Conservation (phyloP, 2,329 filamentous ascomycete species). For the Alternaria ethzedia region DNA sequence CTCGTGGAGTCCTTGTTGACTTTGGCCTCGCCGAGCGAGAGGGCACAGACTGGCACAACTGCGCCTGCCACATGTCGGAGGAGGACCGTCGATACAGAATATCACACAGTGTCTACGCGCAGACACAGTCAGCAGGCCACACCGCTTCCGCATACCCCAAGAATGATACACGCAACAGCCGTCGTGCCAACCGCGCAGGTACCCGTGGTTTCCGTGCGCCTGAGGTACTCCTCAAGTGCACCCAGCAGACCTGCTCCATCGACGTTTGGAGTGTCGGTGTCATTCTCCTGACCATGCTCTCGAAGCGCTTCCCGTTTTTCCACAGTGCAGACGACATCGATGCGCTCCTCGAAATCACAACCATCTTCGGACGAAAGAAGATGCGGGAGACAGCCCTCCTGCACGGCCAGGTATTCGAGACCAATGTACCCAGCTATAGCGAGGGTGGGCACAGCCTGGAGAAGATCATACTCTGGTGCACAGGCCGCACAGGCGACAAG, state of each 20-base stretch:
- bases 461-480: slow-evolving; percentile 96
- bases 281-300: slow-evolving; percentile 94
- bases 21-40: slow-evolving; percentile 89
- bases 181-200: slow-evolving; percentile 90
- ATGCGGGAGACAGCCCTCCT: slow-evolving; percentile 85
- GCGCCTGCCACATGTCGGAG: slow-evolving; percentile 75
- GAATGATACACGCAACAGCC: slow-evolving; percentile 83
- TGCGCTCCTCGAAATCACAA: slow-evolving; percentile 95
- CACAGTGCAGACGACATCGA: slow-evolving; percentile 98
- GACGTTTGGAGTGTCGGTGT: slow-evolving; percentile 98
- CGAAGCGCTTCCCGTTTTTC: slow-evolving; percentile 94
- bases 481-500: slow-evolving; percentile 71
- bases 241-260: slow-evolving; percentile 87
- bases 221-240: slow-evolving; percentile 97
- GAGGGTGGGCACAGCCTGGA: slow-evolving; percentile 85
- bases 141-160: slow-evolving; percentile 76
- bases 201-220: slow-evolving; percentile 95
- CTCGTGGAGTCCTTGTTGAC: slow-evolving; percentile 92
- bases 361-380: slow-evolving; percentile 83
- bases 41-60: slow-evolving; percentile 76
- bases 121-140: slow-evolving; percentile 53
- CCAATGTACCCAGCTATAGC: slow-evolving; percentile 88
- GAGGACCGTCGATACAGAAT: slow-evolving; percentile 65
- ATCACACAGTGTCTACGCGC: slow-evolving; percentile 65
- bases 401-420: slow-evolving; percentile 92